Evolutionary conservation across 768 basidiomycete species (phyloP), one percentile per base, ranked within the genome.

Genomic region (Lentinula raphanica): DNA sequence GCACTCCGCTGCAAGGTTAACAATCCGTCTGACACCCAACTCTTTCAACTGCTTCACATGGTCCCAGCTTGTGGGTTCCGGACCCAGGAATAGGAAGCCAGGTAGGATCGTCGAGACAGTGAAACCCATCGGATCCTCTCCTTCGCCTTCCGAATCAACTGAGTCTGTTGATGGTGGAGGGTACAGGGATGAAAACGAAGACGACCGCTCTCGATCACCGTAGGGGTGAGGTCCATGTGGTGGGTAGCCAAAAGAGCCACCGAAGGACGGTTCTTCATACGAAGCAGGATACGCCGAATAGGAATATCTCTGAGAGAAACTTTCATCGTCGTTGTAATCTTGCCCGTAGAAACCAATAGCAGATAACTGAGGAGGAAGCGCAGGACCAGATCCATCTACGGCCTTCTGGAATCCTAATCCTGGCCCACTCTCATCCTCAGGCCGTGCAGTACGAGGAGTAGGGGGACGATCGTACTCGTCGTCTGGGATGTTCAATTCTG

Each of bases 1-100:
- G 68, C 94, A 97, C 72, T 98, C 95, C 11, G 81, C 80, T 17
- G 95, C 95, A 46, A 97, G 86, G 67, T 98, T 98, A 59, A 98
- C 71, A 61, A 98, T 92, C 56, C 94, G 76, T 69, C 84, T 88
- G 58, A 98, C 88, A 0, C 94, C 94, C 17, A 94, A 72, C 0
- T 76, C 74, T 60, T 84, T 78, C 46, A 98, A 74, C 71, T 88
- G 85, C 21, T 82, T 76, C 17, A 93, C 88, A 64, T 98, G 92
- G 61, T 86, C 87, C 53, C 78, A 76, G 11, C 76, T 71, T 3
- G 87, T 87, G 27, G 91, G 78, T 70, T 98, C 96, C 0, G 95
- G 92, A 1, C 95, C 96, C 31, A 98, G 80, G 71, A 84, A 98
- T 27, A 98, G 75, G 73, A 97, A 97, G 58, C 85, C 82, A 2